Evolutionary conservation across 305 asterid genomes (phyloP).

Genomic region (Fraxinus angustifolia): DNA sequence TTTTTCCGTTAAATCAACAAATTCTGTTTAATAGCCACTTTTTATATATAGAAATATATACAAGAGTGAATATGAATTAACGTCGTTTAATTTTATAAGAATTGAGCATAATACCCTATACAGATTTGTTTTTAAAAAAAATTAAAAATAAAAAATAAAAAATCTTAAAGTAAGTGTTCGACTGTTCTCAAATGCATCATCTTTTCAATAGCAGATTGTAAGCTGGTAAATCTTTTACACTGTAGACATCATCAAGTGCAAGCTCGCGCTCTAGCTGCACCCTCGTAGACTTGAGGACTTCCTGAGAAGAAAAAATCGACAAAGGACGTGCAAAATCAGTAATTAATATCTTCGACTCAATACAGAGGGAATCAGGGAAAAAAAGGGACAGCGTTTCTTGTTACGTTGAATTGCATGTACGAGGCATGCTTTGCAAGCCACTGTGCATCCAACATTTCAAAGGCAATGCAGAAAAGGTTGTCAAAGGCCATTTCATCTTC

Average conservation of each 20-base stretch:
- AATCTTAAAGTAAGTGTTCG: neutral
- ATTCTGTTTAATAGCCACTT: too few species aligned
- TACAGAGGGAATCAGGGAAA: conserved; percentile 28
- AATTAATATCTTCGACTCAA: conserved; percentile 16
- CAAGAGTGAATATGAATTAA: neutral
- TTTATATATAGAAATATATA: neutral
- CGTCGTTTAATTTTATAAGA: neutral
- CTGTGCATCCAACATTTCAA: conserved; percentile 81
- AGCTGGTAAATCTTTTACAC: conserved; percentile 77
- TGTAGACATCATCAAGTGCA: conserved; percentile 61
- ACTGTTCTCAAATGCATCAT: conserved; percentile 12
- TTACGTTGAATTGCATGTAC: conserved; percentile 87
- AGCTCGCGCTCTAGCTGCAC: conserved; percentile 84
- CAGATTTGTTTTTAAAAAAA: neutral
- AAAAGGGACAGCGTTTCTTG: conserved; percentile 25
- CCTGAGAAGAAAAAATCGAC: conserved; percentile 34
- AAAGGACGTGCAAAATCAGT: neutral
- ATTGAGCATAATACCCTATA: neutral
- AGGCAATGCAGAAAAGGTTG: conserved; percentile 78
- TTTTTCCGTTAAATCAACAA: too few species aligned
- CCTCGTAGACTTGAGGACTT: conserved; percentile 79
- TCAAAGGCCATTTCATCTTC: conserved; percentile 84
- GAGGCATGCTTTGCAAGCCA: conserved; percentile 93
- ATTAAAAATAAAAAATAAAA: neutral
- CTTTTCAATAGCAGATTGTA: conserved; percentile 60